phyloP scores from a whole-genome alignment of 441 rosid species.

The Eutrema salsugineum region DNA sequence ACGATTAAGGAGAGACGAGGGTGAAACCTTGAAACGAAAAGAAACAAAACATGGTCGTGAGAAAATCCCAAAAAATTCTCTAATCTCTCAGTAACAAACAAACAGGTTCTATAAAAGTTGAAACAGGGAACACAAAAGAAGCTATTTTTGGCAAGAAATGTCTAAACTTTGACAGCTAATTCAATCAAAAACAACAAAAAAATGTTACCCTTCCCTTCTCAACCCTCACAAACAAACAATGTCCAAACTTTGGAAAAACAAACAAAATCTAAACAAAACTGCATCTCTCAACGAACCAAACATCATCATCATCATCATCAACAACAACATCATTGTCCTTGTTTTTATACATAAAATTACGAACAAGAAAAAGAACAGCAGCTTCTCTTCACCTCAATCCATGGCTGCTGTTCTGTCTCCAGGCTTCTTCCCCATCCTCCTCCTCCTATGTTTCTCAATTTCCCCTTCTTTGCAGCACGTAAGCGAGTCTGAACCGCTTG shows the following conservation, averaged over 20 bases:
- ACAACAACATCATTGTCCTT: neutral
- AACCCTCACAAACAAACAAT: slow-evolving; percentile 26
- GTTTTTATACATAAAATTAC: slow-evolving; percentile 3
- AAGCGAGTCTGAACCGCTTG: slow-evolving; percentile 10
- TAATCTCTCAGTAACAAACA: neutral
- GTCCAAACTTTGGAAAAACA: slow-evolving; percentile 26
- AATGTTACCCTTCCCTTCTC: neutral
- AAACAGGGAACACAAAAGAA: neutral
- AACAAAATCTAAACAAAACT: slow-evolving; percentile 29
- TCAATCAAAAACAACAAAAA: slow-evolving; percentile 1
- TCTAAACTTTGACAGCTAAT: slow-evolving; percentile 14
- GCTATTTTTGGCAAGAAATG: slow-evolving; percentile 19
- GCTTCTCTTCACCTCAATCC: slow-evolving; percentile 14
- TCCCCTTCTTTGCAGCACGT: slow-evolving; percentile 18
- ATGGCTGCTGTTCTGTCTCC: slow-evolving; percentile 25
- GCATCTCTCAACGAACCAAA: slow-evolving; percentile 2
- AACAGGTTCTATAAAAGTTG: neutral
- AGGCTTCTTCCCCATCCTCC: neutral
- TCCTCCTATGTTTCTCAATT: slow-evolving; percentile 1
- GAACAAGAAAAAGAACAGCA: neutral
- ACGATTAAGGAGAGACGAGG: no score
- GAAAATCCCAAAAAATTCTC: neutral
- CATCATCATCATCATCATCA: slow-evolving; percentile 6
- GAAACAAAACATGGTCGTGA: no score
- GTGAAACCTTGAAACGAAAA: no score